These are phyloP conservation scores for Phytopythium montanum DNA, from an alignment of 352 stramenopile species.

Conservation along the genomic window DNA sequence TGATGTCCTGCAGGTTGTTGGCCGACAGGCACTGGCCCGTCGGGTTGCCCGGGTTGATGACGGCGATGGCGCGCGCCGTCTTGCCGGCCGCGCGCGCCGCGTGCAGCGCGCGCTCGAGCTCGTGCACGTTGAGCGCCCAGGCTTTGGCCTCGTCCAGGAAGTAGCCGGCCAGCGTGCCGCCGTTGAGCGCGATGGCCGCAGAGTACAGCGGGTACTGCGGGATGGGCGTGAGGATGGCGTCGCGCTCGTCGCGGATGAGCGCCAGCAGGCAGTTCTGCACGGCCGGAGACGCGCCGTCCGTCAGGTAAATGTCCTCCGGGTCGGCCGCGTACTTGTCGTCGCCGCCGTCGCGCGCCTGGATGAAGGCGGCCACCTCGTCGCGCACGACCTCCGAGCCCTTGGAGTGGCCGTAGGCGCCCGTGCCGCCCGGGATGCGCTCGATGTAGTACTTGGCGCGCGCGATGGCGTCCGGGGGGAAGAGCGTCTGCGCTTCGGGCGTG, in stretches of 20 bases:
- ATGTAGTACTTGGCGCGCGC: constrained; percentile 87
- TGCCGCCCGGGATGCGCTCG: constrained; percentile 80
- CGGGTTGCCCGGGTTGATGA: constrained; percentile 99
- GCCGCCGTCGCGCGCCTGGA: constrained; percentile 79
- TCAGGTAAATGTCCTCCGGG: constrained; percentile 96
- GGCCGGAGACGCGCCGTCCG: constrained; percentile 94
- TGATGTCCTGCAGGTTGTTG: constrained; percentile 93
- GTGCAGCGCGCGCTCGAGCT: constrained; percentile 90
- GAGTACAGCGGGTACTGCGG: constrained; percentile 99
- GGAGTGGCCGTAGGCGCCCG: constrained; percentile 92
- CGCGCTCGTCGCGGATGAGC: constrained; percentile 85
- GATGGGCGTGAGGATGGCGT: constrained; percentile 96
- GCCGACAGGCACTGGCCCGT: constrained; percentile 89
- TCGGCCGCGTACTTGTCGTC: constrained; percentile 68
- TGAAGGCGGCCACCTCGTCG: constrained; percentile 89
- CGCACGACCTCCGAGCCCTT: constrained; percentile 87
- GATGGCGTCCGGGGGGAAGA: constrained; percentile 88
- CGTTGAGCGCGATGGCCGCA: constrained; percentile 94
- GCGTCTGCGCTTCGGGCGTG: constrained; percentile 59
- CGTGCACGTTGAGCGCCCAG: constrained; percentile 88
- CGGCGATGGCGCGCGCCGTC: constrained; percentile 92
- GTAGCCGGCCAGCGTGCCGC: constrained; percentile 94
- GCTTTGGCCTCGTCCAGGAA: constrained; percentile 95
- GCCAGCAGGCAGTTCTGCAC: constrained; percentile 92
- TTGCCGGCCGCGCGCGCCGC: constrained; percentile 89